Conservation (phyloP, 352 stramenopile genomes). For the Phytophthora agathidicida region DNA sequence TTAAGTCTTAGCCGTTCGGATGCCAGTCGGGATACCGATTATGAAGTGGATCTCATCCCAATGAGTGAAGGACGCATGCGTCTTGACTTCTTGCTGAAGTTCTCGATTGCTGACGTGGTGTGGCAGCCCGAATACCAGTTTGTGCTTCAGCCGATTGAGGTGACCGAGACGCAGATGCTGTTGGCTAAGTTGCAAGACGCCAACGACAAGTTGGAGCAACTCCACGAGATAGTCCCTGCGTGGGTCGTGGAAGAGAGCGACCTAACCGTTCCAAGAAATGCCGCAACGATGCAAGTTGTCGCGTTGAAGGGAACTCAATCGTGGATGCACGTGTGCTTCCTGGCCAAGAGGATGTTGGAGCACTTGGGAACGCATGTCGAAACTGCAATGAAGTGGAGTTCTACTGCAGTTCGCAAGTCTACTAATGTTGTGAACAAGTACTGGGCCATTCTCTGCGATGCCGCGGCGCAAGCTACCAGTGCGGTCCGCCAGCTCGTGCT, state of each 20-base stretch:
- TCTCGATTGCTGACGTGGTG: constrained; percentile 27
- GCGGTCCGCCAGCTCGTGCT: constrained; percentile 10
- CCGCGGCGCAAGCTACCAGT: background rate
- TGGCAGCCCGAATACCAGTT: constrained; percentile 41
- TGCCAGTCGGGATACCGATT: constrained; percentile 3
- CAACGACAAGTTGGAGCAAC: constrained; percentile 27
- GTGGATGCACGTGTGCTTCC: constrained; percentile 23
- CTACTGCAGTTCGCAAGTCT: background rate
- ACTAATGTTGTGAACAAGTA: constrained; percentile 8
- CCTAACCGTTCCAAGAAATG: background rate
- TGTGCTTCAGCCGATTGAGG: constrained; percentile 30
- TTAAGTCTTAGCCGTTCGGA: constrained; percentile 14
- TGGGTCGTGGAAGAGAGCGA: constrained; percentile 16
- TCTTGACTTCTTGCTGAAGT: constrained; percentile 29
- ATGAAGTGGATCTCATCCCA: constrained; percentile 27
- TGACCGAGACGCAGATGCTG: constrained; percentile 36
- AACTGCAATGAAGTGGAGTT: constrained; percentile 6
- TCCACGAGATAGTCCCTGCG: constrained; percentile 31
- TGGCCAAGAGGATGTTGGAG: constrained; percentile 16
- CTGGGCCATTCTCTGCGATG: constrained; percentile 7
- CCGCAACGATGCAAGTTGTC: constrained; percentile 16
- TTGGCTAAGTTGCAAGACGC: constrained; percentile 28
- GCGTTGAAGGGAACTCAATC: constrained; percentile 21
- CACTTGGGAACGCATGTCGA: constrained; percentile 7
- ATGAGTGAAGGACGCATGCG: constrained; percentile 33